Evolutionary conservation across 495 filamentous ascomycete species (phyloP).

Genomic region (Aspergillus conjunctus): DNA sequence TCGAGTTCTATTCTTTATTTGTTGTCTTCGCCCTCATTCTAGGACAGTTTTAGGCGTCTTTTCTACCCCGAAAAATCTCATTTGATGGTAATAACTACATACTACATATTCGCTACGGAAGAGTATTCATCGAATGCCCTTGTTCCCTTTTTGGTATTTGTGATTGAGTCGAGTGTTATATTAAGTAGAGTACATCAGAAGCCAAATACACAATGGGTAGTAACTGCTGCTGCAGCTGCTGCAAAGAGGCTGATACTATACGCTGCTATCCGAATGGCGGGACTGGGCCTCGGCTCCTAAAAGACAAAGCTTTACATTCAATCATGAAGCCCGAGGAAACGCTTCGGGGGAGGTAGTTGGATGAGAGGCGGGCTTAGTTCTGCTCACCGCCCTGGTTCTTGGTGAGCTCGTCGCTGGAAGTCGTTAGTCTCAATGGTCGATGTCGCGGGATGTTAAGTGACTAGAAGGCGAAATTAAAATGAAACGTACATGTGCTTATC

Average conservation of each 20-base stretch:
- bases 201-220: constrained; percentile 16
- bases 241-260: constrained; percentile 2
- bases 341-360: background rate
- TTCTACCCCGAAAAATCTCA: background rate
- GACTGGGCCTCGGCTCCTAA: background rate
- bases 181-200: constrained; percentile 19
- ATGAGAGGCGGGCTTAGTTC: constrained; percentile 58
- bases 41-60: constrained; percentile 10
- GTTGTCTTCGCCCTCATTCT: background rate
- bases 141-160: background rate
- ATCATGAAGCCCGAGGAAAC: background rate
- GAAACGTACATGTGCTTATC: constrained; percentile 77
- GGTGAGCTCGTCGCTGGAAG: constrained; percentile 64
- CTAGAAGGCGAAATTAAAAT: constrained; percentile 11
- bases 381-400: constrained; percentile 70
- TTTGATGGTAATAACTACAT: constrained; percentile 19
- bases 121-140: too few relatives aligned
- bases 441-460: background rate
- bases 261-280: constrained; percentile 12
- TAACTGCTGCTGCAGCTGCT: background rate
- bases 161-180: constrained; percentile 12
- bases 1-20: constrained; percentile 2
- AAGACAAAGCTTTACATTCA: constrained; percentile 5
- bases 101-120: background rate
- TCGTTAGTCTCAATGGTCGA: background rate